Conservation (phyloP, 225 moss, liverwort and hornwort species). For the Rhytidiadelphus loreus region DNA sequence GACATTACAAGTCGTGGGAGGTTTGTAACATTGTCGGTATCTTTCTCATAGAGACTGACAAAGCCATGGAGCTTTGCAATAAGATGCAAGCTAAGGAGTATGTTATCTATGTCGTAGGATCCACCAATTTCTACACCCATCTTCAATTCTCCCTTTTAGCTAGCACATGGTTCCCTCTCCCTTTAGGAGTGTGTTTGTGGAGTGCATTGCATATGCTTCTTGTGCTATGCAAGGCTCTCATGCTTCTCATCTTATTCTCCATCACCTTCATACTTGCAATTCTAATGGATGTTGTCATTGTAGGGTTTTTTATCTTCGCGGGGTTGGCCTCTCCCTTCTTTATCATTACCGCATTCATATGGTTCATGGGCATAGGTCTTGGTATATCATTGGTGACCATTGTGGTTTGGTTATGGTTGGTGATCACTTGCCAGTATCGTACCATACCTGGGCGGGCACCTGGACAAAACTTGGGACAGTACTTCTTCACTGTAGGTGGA, state of each 20-base stretch:
- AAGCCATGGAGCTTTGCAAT: neutral
- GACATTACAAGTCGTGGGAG: no score
- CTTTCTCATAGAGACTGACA: no score
- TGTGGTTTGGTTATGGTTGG: neutral
- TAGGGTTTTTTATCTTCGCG: accelerated
- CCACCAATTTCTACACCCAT: neutral
- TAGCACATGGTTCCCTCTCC: neutral
- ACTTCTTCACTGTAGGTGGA: neutral
- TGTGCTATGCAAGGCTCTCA: neutral
- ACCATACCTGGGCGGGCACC: neutral
- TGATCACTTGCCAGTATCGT: neutral
- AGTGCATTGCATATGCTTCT: neutral
- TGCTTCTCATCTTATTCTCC: neutral
- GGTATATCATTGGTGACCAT: no score
- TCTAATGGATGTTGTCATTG: no score
- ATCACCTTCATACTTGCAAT: no score
- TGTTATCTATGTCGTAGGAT: neutral
- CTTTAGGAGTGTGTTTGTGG: neutral
- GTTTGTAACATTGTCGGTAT: no score
- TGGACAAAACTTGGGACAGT: neutral
- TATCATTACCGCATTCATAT: accelerated
- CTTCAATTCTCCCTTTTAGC: neutral
- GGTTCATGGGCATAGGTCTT: accelerated
- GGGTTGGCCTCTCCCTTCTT: accelerated
- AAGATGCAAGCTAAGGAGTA: neutral